Conservation (phyloP, 164 flowering plant species). For the Santalum album region DNA sequence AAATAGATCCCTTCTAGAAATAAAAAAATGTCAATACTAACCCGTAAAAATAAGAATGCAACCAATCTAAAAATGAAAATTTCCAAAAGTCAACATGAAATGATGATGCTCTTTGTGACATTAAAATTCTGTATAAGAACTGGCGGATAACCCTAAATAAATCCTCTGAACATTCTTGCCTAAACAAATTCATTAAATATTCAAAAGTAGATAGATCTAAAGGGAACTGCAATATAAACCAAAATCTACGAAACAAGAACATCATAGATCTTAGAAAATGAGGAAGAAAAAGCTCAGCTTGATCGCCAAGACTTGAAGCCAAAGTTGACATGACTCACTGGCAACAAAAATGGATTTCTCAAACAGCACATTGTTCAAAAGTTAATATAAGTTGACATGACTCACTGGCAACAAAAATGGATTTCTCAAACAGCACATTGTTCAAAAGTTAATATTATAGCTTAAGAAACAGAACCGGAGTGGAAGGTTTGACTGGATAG, state of each 20-base stretch:
- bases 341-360: constrained; percentile 2
- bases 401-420: background rate
- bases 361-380: constrained; percentile 11
- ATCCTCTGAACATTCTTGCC: too few species aligned
- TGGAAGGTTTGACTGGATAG: too few species aligned
- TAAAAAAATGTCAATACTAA: too few species aligned
- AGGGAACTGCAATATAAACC: background rate
- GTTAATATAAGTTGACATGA: constrained; percentile 19
- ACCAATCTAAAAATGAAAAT: too few species aligned
- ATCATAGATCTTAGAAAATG: background rate
- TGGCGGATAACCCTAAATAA: too few species aligned
- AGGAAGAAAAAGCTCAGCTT: background rate
- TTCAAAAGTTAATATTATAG: too few species aligned
- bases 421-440: constrained; percentile 7
- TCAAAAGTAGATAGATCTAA: too few species aligned
- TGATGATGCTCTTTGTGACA: too few species aligned
- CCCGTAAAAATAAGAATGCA: too few species aligned
- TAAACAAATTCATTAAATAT: background rate
- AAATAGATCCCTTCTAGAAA: too few species aligned
- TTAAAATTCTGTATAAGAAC: too few species aligned
- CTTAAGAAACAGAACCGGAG: too few species aligned
- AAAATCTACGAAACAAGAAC: background rate
- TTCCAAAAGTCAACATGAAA: background rate
- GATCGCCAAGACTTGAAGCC: background rate
- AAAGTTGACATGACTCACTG: constrained; percentile 13